phyloP scores from a whole-genome alignment of 2,329 filamentous ascomycete genomes.

The Pseudogymnoascus sp. region DNA sequence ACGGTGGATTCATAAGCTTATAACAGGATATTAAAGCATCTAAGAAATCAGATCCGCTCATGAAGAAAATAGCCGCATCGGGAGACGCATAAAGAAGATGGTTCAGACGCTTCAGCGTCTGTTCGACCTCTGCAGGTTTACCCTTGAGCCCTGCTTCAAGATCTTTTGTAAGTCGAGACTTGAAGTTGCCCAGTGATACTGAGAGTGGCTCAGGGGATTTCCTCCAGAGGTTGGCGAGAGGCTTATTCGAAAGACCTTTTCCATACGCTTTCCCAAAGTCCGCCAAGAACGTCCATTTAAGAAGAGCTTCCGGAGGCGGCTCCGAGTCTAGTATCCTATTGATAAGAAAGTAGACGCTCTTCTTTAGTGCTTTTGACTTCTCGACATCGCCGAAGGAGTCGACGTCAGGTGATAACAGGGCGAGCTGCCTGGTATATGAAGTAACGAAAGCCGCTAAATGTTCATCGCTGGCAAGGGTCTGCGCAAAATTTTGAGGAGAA shows the following conservation, averaged over 20 bases:
- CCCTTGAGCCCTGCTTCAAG: constrained; percentile 54
- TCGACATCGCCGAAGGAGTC: not conserved
- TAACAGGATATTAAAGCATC: constrained; percentile 66
- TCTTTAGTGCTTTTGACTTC: constrained; percentile 47
- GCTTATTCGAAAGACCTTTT: constrained; percentile 48
- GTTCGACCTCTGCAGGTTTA: constrained; percentile 47
- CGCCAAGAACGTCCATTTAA: constrained; percentile 62
- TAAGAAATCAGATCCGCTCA: constrained; percentile 80
- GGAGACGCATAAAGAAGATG: constrained; percentile 55
- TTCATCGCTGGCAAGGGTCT: constrained; percentile 44
- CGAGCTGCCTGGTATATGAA: constrained; percentile 55
- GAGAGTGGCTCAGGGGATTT: constrained; percentile 43
- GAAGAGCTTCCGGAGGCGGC: constrained; percentile 38
- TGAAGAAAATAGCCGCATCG: constrained; percentile 51
- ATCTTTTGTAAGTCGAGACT: constrained; percentile 51
- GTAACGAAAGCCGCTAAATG: constrained; percentile 56
- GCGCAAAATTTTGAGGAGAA: constrained; percentile 45
- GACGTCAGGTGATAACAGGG: constrained; percentile 24
- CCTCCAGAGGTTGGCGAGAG: constrained; percentile 44
- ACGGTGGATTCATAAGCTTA: constrained; percentile 50
- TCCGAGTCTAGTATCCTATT: constrained; percentile 45
- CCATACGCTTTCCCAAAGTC: constrained; percentile 56
- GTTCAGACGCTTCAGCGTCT: constrained; percentile 49
- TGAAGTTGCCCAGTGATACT: constrained; percentile 48
- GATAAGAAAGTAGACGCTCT: constrained; percentile 55